Percentiles rank a stretch among this genome's conserved stretches.
These are phyloP conservation scores for Knufia petricola DNA, from an alignment of 2,329 filamentous ascomycete genomes.

Conservation along the genomic window DNA sequence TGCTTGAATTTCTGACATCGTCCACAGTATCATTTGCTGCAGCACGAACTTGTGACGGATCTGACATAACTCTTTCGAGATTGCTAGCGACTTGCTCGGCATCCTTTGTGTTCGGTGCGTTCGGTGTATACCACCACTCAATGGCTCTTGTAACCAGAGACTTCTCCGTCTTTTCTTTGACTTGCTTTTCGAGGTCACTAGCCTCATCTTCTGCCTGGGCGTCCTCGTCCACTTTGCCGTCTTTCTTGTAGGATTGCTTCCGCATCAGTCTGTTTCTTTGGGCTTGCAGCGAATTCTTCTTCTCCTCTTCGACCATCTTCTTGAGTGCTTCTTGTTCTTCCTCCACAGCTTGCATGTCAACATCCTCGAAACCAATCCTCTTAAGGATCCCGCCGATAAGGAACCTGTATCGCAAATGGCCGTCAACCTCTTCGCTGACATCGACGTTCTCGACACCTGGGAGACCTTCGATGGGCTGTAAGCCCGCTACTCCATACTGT, in stretches of 20 bases:
- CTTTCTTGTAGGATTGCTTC: conserved; percentile 15
- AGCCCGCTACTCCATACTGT: conserved; percentile 71
- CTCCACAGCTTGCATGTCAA: conserved; percentile 41
- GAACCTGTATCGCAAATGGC: conserved; percentile 61
- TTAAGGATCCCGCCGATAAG: conserved; percentile 57
- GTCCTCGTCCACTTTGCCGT: conserved; percentile 22
- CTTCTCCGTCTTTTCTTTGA: conserved; percentile 23
- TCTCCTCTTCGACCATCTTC: conserved; percentile 32
- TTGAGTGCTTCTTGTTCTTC: conserved; percentile 34
- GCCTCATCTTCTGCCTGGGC: conserved; percentile 23
- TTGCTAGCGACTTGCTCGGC: conserved; percentile 16
- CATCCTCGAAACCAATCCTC: conserved; percentile 59
- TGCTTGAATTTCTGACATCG: conserved; percentile 13
- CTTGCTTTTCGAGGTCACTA: conserved; percentile 20
- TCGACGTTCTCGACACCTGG: conserved; percentile 54
- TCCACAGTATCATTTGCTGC: conserved; percentile 13
- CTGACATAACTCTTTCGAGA: conserved; percentile 12
- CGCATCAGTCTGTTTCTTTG: conserved; percentile 19
- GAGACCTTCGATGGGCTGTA: conserved; percentile 58
- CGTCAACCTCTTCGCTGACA: conserved; percentile 54
- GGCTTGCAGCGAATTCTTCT: conserved; percentile 22
- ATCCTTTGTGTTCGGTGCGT: conserved; percentile 18
- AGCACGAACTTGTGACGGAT: conserved; percentile 12
- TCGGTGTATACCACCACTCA: conserved; percentile 23
- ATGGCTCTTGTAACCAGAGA: conserved; percentile 21